phyloP scores from a whole-genome alignment of 2,329 filamentous ascomycete genomes.

The Ascochyta rabiei region DNA sequence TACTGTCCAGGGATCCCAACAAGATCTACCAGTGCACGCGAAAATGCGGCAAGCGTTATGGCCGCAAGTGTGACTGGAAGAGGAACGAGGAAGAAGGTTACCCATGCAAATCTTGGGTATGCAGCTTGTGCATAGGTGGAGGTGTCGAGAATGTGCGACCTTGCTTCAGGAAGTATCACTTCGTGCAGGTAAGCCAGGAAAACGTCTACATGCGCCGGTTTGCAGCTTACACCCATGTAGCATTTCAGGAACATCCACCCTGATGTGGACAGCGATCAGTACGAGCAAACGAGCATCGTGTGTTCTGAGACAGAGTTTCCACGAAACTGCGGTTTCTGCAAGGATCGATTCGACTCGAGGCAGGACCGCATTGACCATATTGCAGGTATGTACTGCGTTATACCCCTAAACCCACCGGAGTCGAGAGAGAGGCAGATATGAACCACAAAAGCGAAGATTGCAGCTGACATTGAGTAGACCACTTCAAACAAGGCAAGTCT shows the following conservation, averaged over 20 bases:
- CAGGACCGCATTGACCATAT: constrained; percentile 49
- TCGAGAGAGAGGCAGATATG: too few relatives aligned
- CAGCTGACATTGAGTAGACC: constrained; percentile 21
- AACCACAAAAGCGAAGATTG: not conserved
- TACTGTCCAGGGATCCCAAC: constrained; percentile 40
- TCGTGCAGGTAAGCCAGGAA: constrained; percentile 32
- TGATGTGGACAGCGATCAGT: constrained; percentile 36
- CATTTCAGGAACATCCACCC: constrained; percentile 49
- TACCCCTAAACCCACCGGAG: not conserved
- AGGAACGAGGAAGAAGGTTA: constrained; percentile 48
- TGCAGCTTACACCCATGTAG: constrained; percentile 14
- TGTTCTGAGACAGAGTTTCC: constrained; percentile 45
- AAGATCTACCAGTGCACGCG: constrained; percentile 49
- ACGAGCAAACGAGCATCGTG: constrained; percentile 41
- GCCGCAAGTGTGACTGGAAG: constrained; percentile 49
- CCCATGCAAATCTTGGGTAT: constrained; percentile 44
- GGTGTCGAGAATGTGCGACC: constrained; percentile 45
- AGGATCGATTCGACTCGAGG: constrained; percentile 40
- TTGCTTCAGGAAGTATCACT: constrained; percentile 47
- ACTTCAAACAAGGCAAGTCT: constrained; percentile 48
- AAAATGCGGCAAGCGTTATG: constrained; percentile 47
- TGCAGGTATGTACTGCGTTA: constrained; percentile 19
- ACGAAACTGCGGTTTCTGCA: constrained; percentile 45
- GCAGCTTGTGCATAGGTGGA: constrained; percentile 39
- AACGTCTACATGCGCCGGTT: not conserved